Evolutionary conservation across 1,284 basidiomycete genomes (phyloP), one percentile per base, ranked within the genome.

Genomic region (Trametes sp.): DNA sequence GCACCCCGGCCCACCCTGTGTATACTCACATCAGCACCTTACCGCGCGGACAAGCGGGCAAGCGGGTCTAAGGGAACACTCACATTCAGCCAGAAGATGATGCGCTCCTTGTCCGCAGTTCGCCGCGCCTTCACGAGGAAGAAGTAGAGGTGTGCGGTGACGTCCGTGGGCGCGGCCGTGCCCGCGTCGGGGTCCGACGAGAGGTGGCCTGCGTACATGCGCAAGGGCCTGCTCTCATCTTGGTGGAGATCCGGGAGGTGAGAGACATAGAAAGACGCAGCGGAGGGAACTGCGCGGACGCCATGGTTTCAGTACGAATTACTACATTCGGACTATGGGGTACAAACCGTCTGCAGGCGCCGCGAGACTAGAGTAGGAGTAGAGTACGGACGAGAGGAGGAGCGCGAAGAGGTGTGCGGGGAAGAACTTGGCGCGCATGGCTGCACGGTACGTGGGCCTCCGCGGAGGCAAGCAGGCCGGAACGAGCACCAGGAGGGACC

Each of bases 71-170:
- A n/a, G n/a, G n/a, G 21, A 11, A 36, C 24, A 77, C 89, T 73
- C 72, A 93, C 94, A 77, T 98, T 98, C 75, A 98, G 95, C 97
- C 97, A 99, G 73, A 98, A 94, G 72, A 98, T 86, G 14, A 98
- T 79, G 33, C 96, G 84, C 73, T 96, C 90, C 75, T 87, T 94
- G 71, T 97, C 95, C 13, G 96, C 95, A 10, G 84, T 84, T 65
- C 95, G 85, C 51, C 96, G 84, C 31, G 96, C 95, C 76, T 96
- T 94, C 36, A 95, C 83, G 78, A 98, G 85, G 63, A 98, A 87
- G 75, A 99, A 99, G 81, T 91, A 96, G 19, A 96, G 76, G 74
- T 96, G 93, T 0, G 94, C 83, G 33, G 88, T 88, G 51, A 92
- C 81, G 63, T 88, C 85, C 26, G 81, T 86, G 16, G 77, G 70